A percentile compares a stretch with the other conserved stretches of the same genome.
Conservation (phyloP, 345 rosid species). For the Eucalyptus marginata region DNA sequence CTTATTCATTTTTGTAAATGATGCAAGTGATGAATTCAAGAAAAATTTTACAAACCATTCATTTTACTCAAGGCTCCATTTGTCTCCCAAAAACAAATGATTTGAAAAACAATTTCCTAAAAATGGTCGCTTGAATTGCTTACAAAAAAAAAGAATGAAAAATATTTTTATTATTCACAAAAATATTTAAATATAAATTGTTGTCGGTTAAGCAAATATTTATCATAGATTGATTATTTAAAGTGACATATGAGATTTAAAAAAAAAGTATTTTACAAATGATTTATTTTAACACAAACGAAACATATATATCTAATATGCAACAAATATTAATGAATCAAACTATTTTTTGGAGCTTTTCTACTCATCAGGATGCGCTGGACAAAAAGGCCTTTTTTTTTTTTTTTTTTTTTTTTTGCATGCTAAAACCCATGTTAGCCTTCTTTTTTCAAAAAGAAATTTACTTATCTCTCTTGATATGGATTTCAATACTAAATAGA, state of each 20-base stretch:
- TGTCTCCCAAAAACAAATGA: accelerated
- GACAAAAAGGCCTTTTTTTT: neutral
- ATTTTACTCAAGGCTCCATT: neutral
- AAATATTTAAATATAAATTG: neutral
- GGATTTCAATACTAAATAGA: neutral
- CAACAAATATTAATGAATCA: neutral
- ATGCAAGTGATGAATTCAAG: accelerated
- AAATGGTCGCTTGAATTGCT: accelerated
- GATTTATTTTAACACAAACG: accelerated
- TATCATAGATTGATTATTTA: accelerated
- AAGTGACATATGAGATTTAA: accelerated
- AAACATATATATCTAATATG: neutral
- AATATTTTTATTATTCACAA: accelerated
- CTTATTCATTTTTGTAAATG: accelerated
- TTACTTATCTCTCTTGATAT: neutral
- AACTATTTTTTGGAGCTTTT: neutral
- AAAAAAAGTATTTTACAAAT: neutral
- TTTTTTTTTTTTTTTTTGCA: neutral
- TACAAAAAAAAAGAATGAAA: neutral
- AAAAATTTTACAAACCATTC: no score
- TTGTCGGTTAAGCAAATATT: neutral
- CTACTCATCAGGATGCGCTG: neutral
- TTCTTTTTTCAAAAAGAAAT: neutral
- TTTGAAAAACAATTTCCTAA: neutral
- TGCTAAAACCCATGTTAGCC: neutral